phyloP scores from a whole-genome alignment of 257 asterid species.

The Cynanchum wilfordii region DNA sequence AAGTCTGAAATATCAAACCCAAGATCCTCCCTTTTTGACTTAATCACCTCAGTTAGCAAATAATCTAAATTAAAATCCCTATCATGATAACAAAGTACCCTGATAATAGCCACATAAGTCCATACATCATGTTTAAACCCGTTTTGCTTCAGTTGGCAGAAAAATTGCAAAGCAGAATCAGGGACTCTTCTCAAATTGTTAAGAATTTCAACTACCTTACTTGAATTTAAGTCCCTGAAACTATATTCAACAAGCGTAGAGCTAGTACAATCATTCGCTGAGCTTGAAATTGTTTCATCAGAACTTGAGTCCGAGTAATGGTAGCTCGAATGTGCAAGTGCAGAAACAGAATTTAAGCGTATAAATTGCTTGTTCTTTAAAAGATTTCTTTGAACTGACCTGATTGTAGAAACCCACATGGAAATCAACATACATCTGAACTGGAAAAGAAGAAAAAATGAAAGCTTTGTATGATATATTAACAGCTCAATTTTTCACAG shows the following conservation, averaged over 20 bases:
- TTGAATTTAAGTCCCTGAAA: constrained; percentile 26
- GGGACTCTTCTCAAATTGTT: constrained; percentile 46
- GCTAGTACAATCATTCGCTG: background rate
- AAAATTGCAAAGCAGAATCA: constrained; percentile 39
- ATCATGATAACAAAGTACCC: constrained; percentile 57
- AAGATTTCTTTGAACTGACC: constrained; percentile 35
- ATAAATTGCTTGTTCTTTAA: constrained; percentile 29
- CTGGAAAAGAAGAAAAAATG: background rate
- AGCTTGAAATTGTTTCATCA: constrained; percentile 31
- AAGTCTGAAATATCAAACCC: constrained; percentile 51
- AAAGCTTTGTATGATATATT: background rate
- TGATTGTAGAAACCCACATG: constrained; percentile 46
- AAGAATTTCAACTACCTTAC: constrained; percentile 52
- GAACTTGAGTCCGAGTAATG: constrained; percentile 44
- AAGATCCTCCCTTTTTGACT: constrained; percentile 26
- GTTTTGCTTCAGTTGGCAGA: constrained; percentile 34
- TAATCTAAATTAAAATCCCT: constrained; percentile 42
- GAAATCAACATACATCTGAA: constrained; percentile 16
- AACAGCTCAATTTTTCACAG: background rate
- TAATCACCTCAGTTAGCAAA: constrained; percentile 48
- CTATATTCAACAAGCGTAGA: constrained; percentile 5
- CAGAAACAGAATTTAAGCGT: constrained; percentile 42
- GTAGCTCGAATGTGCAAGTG: constrained; percentile 55
- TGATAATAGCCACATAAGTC: constrained; percentile 54
- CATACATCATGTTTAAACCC: constrained; percentile 52